Percentiles rank a stretch among this genome's conserved stretches.
Evolutionary conservation across 73 alveolate species (phyloP).

Genomic region (Paramecium caudatum): DNA sequence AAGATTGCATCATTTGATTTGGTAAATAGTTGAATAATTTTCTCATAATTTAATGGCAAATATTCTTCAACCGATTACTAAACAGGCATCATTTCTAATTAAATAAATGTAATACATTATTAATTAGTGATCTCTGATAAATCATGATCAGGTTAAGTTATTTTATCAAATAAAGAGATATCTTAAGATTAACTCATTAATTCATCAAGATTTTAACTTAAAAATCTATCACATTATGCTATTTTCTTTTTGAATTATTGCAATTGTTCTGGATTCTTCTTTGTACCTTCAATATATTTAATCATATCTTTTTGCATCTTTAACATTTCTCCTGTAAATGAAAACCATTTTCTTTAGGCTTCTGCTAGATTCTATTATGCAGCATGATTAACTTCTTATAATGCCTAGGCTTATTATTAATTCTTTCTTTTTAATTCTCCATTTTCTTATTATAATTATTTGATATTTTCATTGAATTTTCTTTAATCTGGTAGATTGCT

Average conservation of each 20-base stretch:
- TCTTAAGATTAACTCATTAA: conserved; percentile 74
- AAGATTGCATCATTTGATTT: conserved; percentile 78
- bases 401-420: background rate
- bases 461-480: background rate
- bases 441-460: conserved; percentile 7
- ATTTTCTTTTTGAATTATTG: conserved; percentile 71
- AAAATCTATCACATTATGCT: conserved; percentile 76
- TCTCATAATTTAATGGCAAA: conserved; percentile 79
- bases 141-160: conserved; percentile 47
- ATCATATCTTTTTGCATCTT: background rate
- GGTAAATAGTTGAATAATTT: conserved; percentile 79
- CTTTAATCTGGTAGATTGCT: background rate
- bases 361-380: conserved; percentile 40
- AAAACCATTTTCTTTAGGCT: conserved; percentile 58
- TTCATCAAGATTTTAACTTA: conserved; percentile 76
- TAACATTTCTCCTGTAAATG: conserved; percentile 43
- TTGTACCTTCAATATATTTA: background rate
- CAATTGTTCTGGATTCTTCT: conserved; percentile 68
- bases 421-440: conserved; percentile 9
- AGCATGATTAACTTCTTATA: conserved; percentile 7
- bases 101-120: conserved; percentile 6
- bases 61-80: conserved; percentile 46
- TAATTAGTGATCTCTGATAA: conserved; percentile 7
- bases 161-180: conserved; percentile 73
- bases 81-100: conserved; percentile 7